Percentiles rank a stretch among this genome's conserved stretches.
phyloP scores from a whole-genome alignment of 2,329 filamentous ascomycete species.

The Aspergillus neoniger region DNA sequence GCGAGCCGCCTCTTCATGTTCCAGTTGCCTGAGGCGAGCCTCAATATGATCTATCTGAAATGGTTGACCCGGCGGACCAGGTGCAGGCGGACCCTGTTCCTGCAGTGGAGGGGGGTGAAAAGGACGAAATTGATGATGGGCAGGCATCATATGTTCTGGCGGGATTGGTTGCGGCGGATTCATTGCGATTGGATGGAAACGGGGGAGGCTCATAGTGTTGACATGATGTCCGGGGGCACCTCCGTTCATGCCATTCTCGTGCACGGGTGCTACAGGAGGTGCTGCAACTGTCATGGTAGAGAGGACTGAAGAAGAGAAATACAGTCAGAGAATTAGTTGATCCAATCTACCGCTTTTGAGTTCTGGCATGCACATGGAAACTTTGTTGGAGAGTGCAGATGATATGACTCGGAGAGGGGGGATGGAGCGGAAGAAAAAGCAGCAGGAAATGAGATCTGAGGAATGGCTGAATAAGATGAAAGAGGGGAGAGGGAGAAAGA shows the following conservation, averaged over 20 bases:
- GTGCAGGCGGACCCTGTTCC: slow-evolving; percentile 29
- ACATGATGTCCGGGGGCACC: slow-evolving; percentile 28
- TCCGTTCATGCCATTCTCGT: slow-evolving; percentile 37
- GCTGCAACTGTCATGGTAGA: slow-evolving; percentile 39
- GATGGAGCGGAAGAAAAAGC: slow-evolving; percentile 9
- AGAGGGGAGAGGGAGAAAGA: not conserved
- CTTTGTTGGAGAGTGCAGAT: slow-evolving; percentile 2
- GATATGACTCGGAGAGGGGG: slow-evolving; percentile 5
- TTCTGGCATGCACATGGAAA: slow-evolving; percentile 11
- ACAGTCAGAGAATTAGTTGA: slow-evolving; percentile 15
- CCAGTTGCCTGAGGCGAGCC: slow-evolving; percentile 40
- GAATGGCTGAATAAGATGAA: slow-evolving; percentile 3
- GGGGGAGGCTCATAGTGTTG: slow-evolving; percentile 34
- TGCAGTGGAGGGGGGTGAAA: slow-evolving; percentile 35
- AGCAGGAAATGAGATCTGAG: slow-evolving; percentile 7
- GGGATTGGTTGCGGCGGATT: slow-evolving; percentile 39
- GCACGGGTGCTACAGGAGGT: slow-evolving; percentile 37
- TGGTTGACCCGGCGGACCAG: slow-evolving; percentile 27
- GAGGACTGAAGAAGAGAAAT: slow-evolving; percentile 6
- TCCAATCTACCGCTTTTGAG: slow-evolving; percentile 3
- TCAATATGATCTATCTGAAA: slow-evolving; percentile 42
- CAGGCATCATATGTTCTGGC: slow-evolving; percentile 36
- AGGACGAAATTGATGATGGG: slow-evolving; percentile 35
- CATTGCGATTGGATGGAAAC: slow-evolving; percentile 45
- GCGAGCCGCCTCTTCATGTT: slow-evolving; percentile 43